Conservation (phyloP, 441 rosid genomes). For the Raphanus hybrid region DNA sequence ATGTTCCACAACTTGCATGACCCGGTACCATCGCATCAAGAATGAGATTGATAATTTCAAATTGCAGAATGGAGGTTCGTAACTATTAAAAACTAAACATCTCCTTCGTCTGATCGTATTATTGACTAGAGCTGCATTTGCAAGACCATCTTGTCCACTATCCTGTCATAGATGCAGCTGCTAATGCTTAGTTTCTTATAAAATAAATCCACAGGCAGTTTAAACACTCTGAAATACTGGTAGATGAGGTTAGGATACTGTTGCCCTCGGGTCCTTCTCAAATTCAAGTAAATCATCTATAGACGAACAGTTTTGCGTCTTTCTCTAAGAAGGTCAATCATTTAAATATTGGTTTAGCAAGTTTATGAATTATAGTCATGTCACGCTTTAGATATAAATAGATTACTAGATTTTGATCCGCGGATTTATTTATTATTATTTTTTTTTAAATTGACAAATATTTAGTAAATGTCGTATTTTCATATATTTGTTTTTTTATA, state of each 20-base stretch:
- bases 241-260: neutral
- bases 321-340: neutral
- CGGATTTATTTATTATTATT: too few relatives aligned
- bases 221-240: neutral
- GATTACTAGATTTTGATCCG: neutral
- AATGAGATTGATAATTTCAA: conserved; percentile 56
- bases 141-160: conserved; percentile 12
- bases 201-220: neutral
- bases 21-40: conserved; percentile 70
- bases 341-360: neutral
- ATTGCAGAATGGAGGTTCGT: conserved; percentile 53
- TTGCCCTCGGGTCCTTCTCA: neutral
- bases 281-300: neutral
- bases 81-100: neutral
- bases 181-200: neutral
- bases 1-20: conserved; percentile 68
- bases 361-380: neutral
- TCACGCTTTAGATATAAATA: neutral
- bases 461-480: too few relatives aligned
- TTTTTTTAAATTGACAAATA: too few relatives aligned
- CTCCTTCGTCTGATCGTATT: conserved; percentile 5
- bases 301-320: neutral
- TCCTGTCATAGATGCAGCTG: conserved; percentile 9
- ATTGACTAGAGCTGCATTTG: conserved; percentile 10
- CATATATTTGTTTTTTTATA: too few relatives aligned